A percentile compares a stretch with the other conserved stretches of the same genome.
These are phyloP conservation scores for Smittium culicis DNA, from an alignment of 371 early-diverging fungal genomes.

Conservation along the genomic window DNA sequence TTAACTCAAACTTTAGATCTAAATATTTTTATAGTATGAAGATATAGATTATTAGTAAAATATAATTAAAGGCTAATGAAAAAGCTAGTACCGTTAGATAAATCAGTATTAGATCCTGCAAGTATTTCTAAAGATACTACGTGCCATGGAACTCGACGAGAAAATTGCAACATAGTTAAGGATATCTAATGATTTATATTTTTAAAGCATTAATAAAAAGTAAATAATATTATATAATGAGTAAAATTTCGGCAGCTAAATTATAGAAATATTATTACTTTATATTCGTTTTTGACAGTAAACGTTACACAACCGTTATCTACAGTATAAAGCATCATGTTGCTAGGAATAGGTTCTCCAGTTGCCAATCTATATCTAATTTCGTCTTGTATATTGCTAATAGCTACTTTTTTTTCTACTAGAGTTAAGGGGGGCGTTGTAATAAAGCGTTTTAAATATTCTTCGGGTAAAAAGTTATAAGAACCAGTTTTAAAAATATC, in stretches of 20 bases:
- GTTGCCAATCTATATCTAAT: constrained; percentile 51
- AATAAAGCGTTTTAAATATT: constrained; percentile 37
- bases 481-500: constrained; percentile 60
- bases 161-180: constrained; percentile 25
- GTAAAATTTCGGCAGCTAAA: too few species aligned
- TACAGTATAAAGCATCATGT: constrained; percentile 44
- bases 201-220: too few species aligned
- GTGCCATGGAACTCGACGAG: constrained; percentile 22
- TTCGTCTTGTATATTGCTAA: constrained; percentile 47
- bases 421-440: constrained; percentile 39
- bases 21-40: too few species aligned
- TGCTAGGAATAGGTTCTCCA: constrained; percentile 44
- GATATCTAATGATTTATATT: too few species aligned
- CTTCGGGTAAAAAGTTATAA: constrained; percentile 49
- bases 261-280: constrained; percentile 13
- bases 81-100: constrained; percentile 17
- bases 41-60: too few species aligned
- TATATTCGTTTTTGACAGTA: constrained; percentile 51
- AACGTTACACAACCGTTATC: constrained; percentile 49
- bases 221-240: background rate
- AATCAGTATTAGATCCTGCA: constrained; percentile 15
- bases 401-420: constrained; percentile 38
- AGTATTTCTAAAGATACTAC: constrained; percentile 21
- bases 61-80: too few species aligned
- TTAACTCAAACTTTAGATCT: constrained; percentile 14